Conservation (phyloP, 257 asterid species). For the Plantago major region DNA sequence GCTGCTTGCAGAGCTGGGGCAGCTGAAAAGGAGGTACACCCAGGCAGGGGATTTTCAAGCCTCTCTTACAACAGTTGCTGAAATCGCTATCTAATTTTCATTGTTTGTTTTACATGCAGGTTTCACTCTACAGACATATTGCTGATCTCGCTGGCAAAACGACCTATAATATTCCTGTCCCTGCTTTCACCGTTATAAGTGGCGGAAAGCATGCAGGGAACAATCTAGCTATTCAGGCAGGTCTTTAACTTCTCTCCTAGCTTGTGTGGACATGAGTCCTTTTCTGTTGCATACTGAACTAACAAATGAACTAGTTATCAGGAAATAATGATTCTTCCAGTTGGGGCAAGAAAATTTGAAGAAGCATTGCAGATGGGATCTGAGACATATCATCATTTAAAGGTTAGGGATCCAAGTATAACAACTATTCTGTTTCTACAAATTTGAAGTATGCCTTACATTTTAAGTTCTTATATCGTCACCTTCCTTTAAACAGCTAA, state of each 20-base stretch:
- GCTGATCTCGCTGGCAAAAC: conserved; percentile 93
- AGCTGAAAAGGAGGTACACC: conserved; percentile 84
- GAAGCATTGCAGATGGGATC: conserved; percentile 98
- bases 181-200: conserved; percentile 83
- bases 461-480: neutral
- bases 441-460: neutral
- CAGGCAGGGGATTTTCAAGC: conserved; percentile 6
- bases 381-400: conserved; percentile 92
- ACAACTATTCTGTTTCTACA: conserved; percentile 3
- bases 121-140: conserved; percentile 90
- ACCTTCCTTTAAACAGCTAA: conserved; percentile 6
- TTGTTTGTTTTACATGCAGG: conserved; percentile 40
- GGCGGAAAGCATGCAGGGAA: conserved; percentile 93
- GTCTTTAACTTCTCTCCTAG: neutral
- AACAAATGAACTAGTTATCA: conserved; percentile 30
- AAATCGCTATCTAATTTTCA: conserved; percentile 7
- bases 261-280: conserved; percentile 6
- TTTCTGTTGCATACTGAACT: conserved; percentile 20
- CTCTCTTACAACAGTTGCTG: conserved; percentile 4
- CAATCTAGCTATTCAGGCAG: conserved; percentile 75
- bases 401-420: conserved; percentile 42
- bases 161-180: conserved; percentile 68
- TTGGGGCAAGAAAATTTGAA: conserved; percentile 80
- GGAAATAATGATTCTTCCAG: conserved; percentile 91
- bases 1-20: conserved; percentile 99